A percentile compares a stretch with the other conserved stretches of the same genome.
phyloP scores from a whole-genome alignment of 1,139 yeast species.

The Geotrichum europaeum region DNA sequence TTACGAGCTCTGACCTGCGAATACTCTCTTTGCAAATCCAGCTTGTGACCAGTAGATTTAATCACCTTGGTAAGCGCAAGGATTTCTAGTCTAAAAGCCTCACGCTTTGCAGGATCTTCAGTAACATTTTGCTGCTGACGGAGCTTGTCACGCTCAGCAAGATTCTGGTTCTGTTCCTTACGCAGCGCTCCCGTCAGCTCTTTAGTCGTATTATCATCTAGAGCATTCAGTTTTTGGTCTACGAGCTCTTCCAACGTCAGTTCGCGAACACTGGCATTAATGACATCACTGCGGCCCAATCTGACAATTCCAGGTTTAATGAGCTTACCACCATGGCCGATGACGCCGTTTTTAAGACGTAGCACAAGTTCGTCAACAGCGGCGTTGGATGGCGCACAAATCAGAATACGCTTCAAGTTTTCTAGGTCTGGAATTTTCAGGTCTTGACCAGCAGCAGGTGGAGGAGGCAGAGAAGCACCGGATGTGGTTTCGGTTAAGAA shows the following conservation, averaged over 20 bases:
- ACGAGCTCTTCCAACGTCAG: constrained; percentile 83
- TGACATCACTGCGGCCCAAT: constrained; percentile 84
- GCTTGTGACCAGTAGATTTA: constrained; percentile 60
- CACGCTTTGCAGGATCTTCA: constrained; percentile 23
- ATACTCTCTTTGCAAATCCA: constrained; percentile 73
- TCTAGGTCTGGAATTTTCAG: constrained; percentile 30
- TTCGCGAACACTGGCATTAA: constrained; percentile 75
- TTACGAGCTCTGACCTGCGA: constrained; percentile 45
- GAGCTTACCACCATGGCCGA: constrained; percentile 46
- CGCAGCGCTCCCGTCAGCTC: constrained; percentile 45
- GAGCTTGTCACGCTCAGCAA: constrained; percentile 47
- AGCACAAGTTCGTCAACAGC: constrained; percentile 96
- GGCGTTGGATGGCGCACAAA: constrained; percentile 98
- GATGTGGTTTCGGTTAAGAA: constrained; percentile 46
- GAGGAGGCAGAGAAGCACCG: constrained; percentile 27
- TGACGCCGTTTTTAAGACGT: constrained; percentile 71
- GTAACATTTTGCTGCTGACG: constrained; percentile 37
- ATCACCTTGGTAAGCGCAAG: constrained; percentile 54
- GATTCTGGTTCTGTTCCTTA: constrained; percentile 47
- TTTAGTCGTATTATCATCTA: constrained; percentile 35
- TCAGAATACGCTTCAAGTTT: constrained; percentile 51
- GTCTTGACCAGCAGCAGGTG: constrained; percentile 33
- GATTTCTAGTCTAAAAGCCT: constrained; percentile 26
- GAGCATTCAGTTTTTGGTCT: constrained; percentile 53
- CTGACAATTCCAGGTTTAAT: constrained; percentile 74